Evolutionary conservation across 768 basidiomycete species (phyloP).

Genomic region (Thelephora aurantiotincta): DNA sequence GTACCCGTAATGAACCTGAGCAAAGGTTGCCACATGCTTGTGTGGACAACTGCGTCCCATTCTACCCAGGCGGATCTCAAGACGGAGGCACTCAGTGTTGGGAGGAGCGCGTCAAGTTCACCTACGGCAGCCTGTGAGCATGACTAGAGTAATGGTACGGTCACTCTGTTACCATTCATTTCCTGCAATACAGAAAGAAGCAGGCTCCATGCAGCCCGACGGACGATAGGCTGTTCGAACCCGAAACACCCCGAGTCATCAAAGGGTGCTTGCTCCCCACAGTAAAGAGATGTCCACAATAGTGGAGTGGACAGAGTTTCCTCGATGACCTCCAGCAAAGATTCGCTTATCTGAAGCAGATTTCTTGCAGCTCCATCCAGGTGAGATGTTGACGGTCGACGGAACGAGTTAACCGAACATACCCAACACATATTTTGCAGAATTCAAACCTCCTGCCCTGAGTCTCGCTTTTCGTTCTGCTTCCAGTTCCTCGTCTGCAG

Average conservation of each 20-base stretch:
- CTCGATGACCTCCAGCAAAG: constrained; percentile 7
- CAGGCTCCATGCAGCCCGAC: constrained; percentile 55
- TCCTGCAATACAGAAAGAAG: constrained; percentile 29
- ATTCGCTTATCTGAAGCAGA: not conserved
- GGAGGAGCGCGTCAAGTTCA: constrained; percentile 20
- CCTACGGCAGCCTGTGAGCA: constrained; percentile 7
- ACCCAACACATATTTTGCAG: no score
- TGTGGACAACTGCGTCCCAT: constrained; percentile 52
- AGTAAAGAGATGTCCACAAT: constrained; percentile 47
- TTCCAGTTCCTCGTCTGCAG: constrained; percentile 50
- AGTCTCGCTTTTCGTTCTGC: constrained; percentile 51
- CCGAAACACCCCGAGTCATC: constrained; percentile 37
- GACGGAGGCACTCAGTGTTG: constrained; percentile 38
- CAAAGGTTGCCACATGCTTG: constrained; percentile 54
- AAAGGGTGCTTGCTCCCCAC: constrained; percentile 28
- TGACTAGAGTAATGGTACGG: no score
- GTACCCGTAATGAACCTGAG: constrained; percentile 60
- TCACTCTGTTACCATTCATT: constrained; percentile 27
- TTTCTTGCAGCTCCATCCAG: no score
- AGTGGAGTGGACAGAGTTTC: constrained; percentile 28
- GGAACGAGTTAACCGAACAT: no score
- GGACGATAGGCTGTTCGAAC: constrained; percentile 51
- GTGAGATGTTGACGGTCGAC: no score
- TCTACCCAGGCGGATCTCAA: constrained; percentile 65
- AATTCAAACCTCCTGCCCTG: constrained; percentile 46